phyloP scores from a whole-genome alignment of 78 protist genomes.

The Cavenderia fasciculata region DNA sequence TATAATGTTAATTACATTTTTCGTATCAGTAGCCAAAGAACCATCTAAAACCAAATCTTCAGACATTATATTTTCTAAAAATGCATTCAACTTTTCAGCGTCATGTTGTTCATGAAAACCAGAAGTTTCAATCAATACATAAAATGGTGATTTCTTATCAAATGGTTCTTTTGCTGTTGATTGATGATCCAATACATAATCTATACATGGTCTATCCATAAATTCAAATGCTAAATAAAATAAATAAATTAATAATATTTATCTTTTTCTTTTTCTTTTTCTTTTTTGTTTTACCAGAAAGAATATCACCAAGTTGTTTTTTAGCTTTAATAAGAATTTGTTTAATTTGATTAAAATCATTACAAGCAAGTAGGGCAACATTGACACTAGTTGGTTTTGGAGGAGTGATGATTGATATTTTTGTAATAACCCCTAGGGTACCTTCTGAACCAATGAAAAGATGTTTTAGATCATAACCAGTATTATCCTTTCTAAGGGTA shows the following conservation, averaged over 20 bases:
- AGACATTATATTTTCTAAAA: conserved; percentile 68
- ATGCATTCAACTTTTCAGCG: conserved; percentile 70
- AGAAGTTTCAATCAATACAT: conserved; percentile 88
- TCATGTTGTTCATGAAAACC: conserved; percentile 93
- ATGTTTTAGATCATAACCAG: conserved; percentile 97
- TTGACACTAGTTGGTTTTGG: conserved; percentile 73
- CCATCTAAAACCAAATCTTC: conserved; percentile 35
- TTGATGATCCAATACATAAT: conserved; percentile 75
- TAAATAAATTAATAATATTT: neutral
- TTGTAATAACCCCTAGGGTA: conserved; percentile 96
- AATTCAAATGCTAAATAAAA: conserved; percentile 85
- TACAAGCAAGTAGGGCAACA: conserved; percentile 85
- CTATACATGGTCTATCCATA: conserved; percentile 81
- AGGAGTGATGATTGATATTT: conserved; percentile 74
- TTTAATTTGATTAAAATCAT: conserved; percentile 47
- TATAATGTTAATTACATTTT: neutral
- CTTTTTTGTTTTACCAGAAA: conserved; percentile 40
- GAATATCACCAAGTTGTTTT: conserved; percentile 84
- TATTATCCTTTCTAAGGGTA: conserved; percentile 92
- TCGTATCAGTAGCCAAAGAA: conserved; percentile 40
- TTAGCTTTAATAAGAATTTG: conserved; percentile 58
- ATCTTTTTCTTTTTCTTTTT: too few species aligned
- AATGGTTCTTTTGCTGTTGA: conserved; percentile 70
- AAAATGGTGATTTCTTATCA: conserved; percentile 66
- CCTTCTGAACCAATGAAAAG: conserved; percentile 98